phyloP scores from a whole-genome alignment of 345 rosid species.

The Gossypium australe region DNA sequence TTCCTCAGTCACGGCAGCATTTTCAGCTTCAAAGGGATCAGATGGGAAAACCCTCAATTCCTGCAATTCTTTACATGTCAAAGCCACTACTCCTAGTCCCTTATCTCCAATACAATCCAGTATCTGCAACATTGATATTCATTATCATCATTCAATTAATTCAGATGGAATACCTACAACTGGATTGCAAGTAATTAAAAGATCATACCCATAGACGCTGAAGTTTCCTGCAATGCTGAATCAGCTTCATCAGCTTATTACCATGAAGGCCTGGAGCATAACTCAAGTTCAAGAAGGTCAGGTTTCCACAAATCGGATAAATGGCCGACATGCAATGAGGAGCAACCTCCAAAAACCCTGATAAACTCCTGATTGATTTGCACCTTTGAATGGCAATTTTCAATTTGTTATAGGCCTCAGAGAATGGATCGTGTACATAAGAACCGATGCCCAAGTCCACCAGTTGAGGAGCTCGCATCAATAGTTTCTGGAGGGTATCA shows the following conservation, averaged over 20 bases:
- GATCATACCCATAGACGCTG: conserved; percentile 76
- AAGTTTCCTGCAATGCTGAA: conserved; percentile 61
- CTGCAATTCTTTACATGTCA: conserved; percentile 71
- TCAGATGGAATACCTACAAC: not conserved
- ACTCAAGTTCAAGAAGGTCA: conserved; percentile 74
- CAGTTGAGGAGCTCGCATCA: conserved; percentile 64
- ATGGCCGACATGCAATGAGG: conserved; percentile 56
- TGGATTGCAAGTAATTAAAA: not conserved
- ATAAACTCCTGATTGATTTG: conserved; percentile 62
- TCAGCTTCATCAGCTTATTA: conserved; percentile 51
- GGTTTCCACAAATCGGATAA: conserved; percentile 49
- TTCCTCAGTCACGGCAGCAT: conserved; percentile 73
- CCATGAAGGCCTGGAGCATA: conserved; percentile 74
- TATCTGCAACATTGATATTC: conserved; percentile 48
- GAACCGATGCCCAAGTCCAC: conserved; percentile 85
- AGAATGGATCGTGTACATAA: conserved; percentile 55
- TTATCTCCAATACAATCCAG: conserved; percentile 85
- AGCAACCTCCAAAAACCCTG: conserved; percentile 73
- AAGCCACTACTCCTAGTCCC: conserved; percentile 74
- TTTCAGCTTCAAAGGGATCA: conserved; percentile 46
- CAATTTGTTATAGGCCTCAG: conserved; percentile 47
- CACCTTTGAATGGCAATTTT: conserved; percentile 45
- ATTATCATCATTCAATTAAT: not conserved
- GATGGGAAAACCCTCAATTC: conserved; percentile 92
- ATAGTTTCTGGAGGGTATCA: conserved; percentile 55